Evolutionary conservation across 345 rosid species (phyloP).

Genomic region (Acer campestre): DNA sequence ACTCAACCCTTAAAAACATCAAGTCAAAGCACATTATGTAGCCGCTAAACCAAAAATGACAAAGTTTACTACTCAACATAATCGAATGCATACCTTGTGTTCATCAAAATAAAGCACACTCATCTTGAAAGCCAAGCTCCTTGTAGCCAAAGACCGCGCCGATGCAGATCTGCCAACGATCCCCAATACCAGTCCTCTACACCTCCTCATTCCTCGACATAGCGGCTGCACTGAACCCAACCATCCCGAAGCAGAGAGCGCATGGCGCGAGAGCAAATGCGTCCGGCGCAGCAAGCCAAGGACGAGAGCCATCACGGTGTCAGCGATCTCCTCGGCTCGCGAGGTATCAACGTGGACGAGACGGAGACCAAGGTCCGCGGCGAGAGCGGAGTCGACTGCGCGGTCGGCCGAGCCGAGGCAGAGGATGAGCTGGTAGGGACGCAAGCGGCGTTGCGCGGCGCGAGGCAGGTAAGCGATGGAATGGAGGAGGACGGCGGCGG

Average conservation of each 20-base stretch:
- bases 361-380: slow-evolving; percentile 86
- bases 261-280: slow-evolving; percentile 83
- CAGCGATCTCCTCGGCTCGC: slow-evolving; percentile 97
- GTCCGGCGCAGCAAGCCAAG: slow-evolving; percentile 94
- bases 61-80: background rate
- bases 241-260: slow-evolving; percentile 93
- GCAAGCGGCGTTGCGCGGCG: slow-evolving; percentile 97
- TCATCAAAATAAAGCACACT: slow-evolving; percentile 94
- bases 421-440: slow-evolving; percentile 89
- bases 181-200: slow-evolving; percentile 94
- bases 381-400: slow-evolving; percentile 86
- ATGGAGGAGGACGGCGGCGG: slow-evolving; percentile 88
- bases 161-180: slow-evolving; percentile 93
- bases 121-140: slow-evolving; percentile 98
- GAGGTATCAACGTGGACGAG: slow-evolving; percentile 91
- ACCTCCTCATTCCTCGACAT: slow-evolving; percentile 94
- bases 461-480: slow-evolving; percentile 98
- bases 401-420: slow-evolving; percentile 98
- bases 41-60: background rate
- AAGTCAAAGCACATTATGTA: background rate
- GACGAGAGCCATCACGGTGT: slow-evolving; percentile 94
- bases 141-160: slow-evolving; percentile 69
- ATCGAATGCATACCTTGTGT: slow-evolving; percentile 51
- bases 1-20: background rate
- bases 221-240: slow-evolving; percentile 94